Percentiles rank a stretch among this genome's conserved stretches.
Evolutionary conservation across 2,329 filamentous ascomycete genomes (phyloP).

Genomic region (Chalara sp.): DNA sequence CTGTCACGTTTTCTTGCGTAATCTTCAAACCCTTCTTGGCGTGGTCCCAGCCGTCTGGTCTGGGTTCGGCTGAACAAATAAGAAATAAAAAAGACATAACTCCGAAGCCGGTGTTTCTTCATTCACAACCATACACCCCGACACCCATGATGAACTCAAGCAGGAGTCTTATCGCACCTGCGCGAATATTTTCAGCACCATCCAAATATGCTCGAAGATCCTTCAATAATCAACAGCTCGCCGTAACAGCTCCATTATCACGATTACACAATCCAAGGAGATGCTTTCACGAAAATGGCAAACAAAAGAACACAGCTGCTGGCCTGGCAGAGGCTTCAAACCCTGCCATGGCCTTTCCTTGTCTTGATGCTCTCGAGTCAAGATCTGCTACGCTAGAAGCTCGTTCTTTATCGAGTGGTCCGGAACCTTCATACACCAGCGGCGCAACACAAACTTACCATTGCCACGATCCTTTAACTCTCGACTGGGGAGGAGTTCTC

Average conservation of each 20-base stretch:
- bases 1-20: no score
- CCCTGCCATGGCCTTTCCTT: slow-evolving; percentile 82
- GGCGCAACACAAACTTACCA: slow-evolving; percentile 76
- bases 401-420: slow-evolving; percentile 64
- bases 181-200: slow-evolving; percentile 13
- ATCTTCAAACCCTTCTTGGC: no score
- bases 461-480: slow-evolving; percentile 65
- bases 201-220: background rate
- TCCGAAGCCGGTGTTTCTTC: no score
- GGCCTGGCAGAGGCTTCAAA: slow-evolving; percentile 50
- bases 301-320: slow-evolving; percentile 11
- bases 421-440: slow-evolving; percentile 89
- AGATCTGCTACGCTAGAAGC: slow-evolving; percentile 68
- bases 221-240: no score
- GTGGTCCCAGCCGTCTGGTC: no score
- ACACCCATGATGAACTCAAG: slow-evolving; percentile 18
- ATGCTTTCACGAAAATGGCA: slow-evolving; percentile 16
- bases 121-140: background rate
- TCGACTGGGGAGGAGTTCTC: slow-evolving; percentile 94
- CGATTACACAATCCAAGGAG: slow-evolving; percentile 2
- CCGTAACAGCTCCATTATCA: slow-evolving; percentile 1
- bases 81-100: no score
- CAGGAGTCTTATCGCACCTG: slow-evolving; percentile 14
- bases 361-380: slow-evolving; percentile 76
- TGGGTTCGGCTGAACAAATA: no score